Evolutionary conservation across 1,284 basidiomycete species (phyloP).

Genomic region (Inonotus hispidus): DNA sequence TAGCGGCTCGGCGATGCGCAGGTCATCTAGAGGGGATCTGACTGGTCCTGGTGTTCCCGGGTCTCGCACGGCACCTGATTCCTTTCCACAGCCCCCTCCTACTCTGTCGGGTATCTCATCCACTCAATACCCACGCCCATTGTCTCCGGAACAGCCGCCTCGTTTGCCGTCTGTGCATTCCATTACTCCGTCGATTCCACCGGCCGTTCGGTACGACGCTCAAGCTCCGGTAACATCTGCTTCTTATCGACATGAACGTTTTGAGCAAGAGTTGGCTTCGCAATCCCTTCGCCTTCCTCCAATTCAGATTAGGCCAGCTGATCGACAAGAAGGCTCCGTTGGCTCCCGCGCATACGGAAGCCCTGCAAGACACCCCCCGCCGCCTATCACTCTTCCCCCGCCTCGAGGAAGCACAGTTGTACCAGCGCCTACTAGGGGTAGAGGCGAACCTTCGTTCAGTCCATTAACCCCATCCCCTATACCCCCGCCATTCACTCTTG

Average conservation of each 20-base stretch:
- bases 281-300: conserved; percentile 12
- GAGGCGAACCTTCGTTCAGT: neutral
- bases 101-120: neutral
- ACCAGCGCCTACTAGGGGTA: neutral
- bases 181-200: neutral
- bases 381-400: neutral
- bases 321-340: neutral
- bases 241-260: neutral
- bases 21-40: neutral
- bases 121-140: neutral
- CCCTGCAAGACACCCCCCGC: neutral
- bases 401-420: neutral
- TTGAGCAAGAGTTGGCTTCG: neutral
- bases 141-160: conserved; percentile 4
- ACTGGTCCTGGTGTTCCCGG: conserved; percentile 17
- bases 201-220: neutral
- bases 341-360: neutral
- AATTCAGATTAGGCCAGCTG: conserved; percentile 5
- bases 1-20: neutral
- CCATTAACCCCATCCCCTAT: neutral
- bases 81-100: neutral
- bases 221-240: neutral
- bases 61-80: neutral
- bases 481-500: conserved; percentile 17
- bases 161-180: neutral